A percentile compares a stretch with the other conserved stretches of the same genome.
phyloP scores from a whole-genome alignment of 176 grass and related monocot species.

The Olyra latifolia region DNA sequence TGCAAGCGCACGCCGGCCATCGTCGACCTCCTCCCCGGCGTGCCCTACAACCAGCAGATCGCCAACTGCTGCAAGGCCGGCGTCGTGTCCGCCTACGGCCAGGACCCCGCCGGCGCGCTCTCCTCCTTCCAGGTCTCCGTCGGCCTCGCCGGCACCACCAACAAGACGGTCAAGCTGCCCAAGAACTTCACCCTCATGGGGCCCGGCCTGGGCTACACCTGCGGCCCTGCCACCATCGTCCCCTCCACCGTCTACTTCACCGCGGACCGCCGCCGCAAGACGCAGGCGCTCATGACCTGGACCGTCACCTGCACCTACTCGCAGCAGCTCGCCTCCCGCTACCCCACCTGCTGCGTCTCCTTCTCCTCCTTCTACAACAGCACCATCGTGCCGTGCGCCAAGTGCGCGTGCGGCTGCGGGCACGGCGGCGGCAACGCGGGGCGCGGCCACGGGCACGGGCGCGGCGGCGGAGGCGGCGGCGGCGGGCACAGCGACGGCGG shows the following conservation, averaged over 20 bases:
- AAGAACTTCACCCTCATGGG: slow-evolving; percentile 76
- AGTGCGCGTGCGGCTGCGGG: slow-evolving; percentile 80
- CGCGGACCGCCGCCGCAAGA: slow-evolving; percentile 61
- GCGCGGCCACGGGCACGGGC: neutral
- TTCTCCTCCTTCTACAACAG: slow-evolving; percentile 94
- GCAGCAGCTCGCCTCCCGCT: slow-evolving; percentile 65
- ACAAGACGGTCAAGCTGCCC: slow-evolving; percentile 93
- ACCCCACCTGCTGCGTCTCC: slow-evolving; percentile 85
- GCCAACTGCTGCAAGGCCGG: slow-evolving; percentile 99
- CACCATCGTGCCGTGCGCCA: slow-evolving; percentile 77
- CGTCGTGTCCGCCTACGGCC: slow-evolving; percentile 70
- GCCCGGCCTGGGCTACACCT: slow-evolving; percentile 78
- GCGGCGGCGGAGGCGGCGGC: slow-evolving; percentile 22
- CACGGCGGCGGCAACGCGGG: slow-evolving; percentile 27
- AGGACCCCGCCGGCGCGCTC: slow-evolving; percentile 56
- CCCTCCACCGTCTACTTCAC: slow-evolving; percentile 72
- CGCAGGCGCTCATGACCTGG: slow-evolving; percentile 97
- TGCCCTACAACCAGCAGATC: slow-evolving; percentile 98
- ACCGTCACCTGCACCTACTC: slow-evolving; percentile 82
- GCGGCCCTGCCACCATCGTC: slow-evolving; percentile 61
- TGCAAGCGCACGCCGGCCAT: slow-evolving; percentile 76
- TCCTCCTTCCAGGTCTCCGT: slow-evolving; percentile 88
- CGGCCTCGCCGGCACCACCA: slow-evolving; percentile 76
- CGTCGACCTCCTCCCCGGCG: slow-evolving; percentile 87
- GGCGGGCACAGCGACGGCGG: neutral